Conservation (phyloP, 129 eudicot genomes). For the Cynara cardunculus region DNA sequence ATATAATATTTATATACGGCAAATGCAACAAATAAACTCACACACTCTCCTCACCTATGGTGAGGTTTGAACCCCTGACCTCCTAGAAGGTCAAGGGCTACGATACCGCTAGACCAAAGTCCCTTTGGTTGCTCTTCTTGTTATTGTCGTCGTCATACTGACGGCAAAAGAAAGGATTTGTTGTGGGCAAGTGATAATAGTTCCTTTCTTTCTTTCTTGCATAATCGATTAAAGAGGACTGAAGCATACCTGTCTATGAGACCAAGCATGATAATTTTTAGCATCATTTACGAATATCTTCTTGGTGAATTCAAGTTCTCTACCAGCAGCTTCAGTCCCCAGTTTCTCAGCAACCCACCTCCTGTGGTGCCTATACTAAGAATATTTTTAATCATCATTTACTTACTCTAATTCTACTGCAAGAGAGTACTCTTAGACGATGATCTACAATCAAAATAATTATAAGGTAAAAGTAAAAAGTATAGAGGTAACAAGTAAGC, state of each 20-base stretch:
- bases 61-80: too few species aligned
- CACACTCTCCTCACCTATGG: too few species aligned
- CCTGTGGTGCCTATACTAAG: conserved; percentile 85
- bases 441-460: not conserved
- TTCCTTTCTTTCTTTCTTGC: not conserved
- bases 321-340: conserved; percentile 47
- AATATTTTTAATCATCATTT: conserved; percentile 5
- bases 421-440: not conserved
- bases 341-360: conserved; percentile 98
- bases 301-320: conserved; percentile 88
- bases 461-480: not conserved
- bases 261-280: conserved; percentile 98
- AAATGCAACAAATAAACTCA: too few species aligned
- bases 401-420: not conserved
- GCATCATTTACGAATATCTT: conserved; percentile 70
- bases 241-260: conserved; percentile 84
- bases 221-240: not conserved
- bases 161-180: not conserved
- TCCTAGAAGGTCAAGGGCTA: too few species aligned
- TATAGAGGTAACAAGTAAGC: not conserved
- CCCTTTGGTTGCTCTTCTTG: not conserved
- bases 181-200: not conserved
- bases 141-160: not conserved
- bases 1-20: too few species aligned
- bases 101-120: too few species aligned